Base-by-base conservation (phyloP, 2,329 filamentous ascomycete genomes). In the Parafenestella ontariensis region DNA sequence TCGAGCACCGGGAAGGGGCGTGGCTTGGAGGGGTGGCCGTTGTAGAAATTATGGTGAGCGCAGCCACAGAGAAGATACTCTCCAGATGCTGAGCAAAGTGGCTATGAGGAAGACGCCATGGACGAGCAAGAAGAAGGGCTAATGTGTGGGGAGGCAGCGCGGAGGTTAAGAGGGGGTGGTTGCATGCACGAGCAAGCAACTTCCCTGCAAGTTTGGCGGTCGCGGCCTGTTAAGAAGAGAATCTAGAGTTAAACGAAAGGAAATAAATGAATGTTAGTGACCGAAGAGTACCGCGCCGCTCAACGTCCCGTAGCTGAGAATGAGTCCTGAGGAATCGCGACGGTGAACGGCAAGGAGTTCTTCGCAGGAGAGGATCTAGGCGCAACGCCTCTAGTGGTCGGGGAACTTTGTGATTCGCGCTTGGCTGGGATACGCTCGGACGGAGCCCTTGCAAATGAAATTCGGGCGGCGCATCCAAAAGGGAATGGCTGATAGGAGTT, bases 111-210 rank as follows among this genome's bases (percentile, higher is more conserved):
- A 34, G 42, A 47, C 49, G 57, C 58, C 58, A 63, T 61, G 54
- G 46, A 48, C 50, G 46, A 36, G 49, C 46, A 33, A 37, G 43
- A 47, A 42, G 34, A 53, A 47, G 49, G 61, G 47, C 49, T 56
- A 39, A 47, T 49, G 56, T 58, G 62, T 60, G 54, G 54, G 58
- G 59, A 59, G 45, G 48, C 46, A 48, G 45, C 46, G 44, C 56
- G 50, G 54, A 52, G 54, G 58, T 52, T 59, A 51, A 48, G 65
- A 56, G 59, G 60, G 67, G 64, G 58, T 61, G 62, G 59, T 49
- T 61, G 61, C 59, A 64, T 71, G 66, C 67, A 64, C 60, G 59
- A 58, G 58, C 52, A 62, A 67, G 62, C 58, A 59, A 59, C 58
- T 67, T 68, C 64, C 62, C 65, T 64, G 63, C 61, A 61, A 49